These are phyloP conservation scores for Yamadazyma spencermartinsiae DNA, from an alignment of 1,139 yeast species.

Conservation along the genomic window DNA sequence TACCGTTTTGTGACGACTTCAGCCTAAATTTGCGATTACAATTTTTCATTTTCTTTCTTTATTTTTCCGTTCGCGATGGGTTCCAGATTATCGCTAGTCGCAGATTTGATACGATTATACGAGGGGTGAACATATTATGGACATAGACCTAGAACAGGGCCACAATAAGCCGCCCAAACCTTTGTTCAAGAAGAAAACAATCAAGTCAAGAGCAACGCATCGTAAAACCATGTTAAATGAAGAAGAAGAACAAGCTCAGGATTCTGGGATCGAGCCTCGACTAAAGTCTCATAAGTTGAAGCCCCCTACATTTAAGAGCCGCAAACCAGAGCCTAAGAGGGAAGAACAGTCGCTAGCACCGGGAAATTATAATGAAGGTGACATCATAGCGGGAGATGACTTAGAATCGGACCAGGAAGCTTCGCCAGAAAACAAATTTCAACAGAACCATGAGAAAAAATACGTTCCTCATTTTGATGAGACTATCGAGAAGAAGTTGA, in stretches of 20 bases:
- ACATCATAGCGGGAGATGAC: constrained; percentile 12
- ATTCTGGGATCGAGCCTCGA: too few species aligned
- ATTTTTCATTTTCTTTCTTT: too few species aligned
- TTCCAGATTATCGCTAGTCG: too few species aligned
- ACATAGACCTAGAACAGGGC: too few species aligned
- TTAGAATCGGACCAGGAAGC: constrained; percentile 6
- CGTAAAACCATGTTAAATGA: constrained; percentile 13
- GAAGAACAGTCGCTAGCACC: neutral
- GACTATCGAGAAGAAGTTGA: constrained; percentile 5
- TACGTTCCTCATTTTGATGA: constrained; percentile 16
- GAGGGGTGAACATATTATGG: too few species aligned
- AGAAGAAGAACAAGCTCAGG: constrained; percentile 9
- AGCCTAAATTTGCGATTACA: too few species aligned
- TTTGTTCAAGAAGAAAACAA: constrained; percentile 24
- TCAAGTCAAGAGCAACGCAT: constrained; percentile 9
- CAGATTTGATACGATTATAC: too few species aligned
- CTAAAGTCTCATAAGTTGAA: neutral
- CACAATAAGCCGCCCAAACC: neutral
- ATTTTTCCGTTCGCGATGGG: too few species aligned
- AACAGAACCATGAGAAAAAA: constrained; percentile 6
- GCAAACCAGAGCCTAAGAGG: neutral
- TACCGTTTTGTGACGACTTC: too few species aligned
- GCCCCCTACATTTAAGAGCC: constrained; percentile 3
- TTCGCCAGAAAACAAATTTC: neutral
- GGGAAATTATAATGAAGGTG: constrained; percentile 11